Percentiles rank a stretch among this genome's conserved stretches.
Evolutionary conservation across 805 yeast species (phyloP).

Genomic region (Nematodospora valgi): DNA sequence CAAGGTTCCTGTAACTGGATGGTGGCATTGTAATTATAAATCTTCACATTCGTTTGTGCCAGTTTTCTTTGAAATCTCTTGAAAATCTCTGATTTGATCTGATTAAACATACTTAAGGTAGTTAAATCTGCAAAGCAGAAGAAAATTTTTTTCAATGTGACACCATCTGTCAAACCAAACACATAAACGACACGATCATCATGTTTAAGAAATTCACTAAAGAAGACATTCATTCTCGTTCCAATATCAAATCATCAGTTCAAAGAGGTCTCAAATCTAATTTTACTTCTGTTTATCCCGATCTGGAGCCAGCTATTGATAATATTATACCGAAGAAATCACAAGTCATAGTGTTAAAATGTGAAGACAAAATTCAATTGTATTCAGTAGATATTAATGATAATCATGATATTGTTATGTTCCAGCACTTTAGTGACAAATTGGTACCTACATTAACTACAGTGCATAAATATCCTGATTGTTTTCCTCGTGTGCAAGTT

Average conservation of each 20-base stretch:
- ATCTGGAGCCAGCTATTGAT: constrained; percentile 73
- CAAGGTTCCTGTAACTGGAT: constrained; percentile 28
- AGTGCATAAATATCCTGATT: constrained; percentile 78
- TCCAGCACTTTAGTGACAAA: constrained; percentile 71
- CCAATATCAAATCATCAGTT: constrained; percentile 91
- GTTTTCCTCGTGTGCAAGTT: constrained; percentile 84
- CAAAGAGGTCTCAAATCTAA: constrained; percentile 82
- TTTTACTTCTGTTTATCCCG: constrained; percentile 69
- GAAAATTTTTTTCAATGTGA: not conserved
- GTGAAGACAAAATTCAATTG: constrained; percentile 84
- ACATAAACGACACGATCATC: too few species aligned
- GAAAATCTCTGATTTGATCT: too few species aligned
- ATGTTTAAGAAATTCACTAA: constrained; percentile 68
- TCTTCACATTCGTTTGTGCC: constrained; percentile 27
- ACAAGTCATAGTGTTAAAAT: constrained; percentile 73
- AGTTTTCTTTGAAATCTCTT: too few species aligned
- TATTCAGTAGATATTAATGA: constrained; percentile 57
- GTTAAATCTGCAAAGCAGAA: not conserved
- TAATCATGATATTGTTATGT: constrained; percentile 56
- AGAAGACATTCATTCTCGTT: constrained; percentile 85
- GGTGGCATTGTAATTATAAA: constrained; percentile 47
- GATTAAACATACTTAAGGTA: too few species aligned
- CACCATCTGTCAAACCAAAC: too few species aligned
- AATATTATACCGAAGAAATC: constrained; percentile 85
- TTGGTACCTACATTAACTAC: constrained; percentile 71